Base-by-base conservation (phyloP, 2,329 filamentous ascomycete genomes). In the Cordyceps javanica region DNA sequence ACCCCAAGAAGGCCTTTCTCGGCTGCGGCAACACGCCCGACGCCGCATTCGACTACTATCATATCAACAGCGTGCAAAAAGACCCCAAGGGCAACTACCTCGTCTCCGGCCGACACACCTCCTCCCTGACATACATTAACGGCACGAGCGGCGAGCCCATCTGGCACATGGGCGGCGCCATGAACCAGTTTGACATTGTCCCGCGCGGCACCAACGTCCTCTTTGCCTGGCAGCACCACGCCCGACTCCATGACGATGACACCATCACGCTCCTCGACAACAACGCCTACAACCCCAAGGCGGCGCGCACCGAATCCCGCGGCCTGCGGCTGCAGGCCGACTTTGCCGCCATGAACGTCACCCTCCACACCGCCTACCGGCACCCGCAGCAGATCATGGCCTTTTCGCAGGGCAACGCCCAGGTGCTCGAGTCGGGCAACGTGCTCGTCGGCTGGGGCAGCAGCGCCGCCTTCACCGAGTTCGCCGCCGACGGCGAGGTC, bases 381-480 rank as follows among this genome's bases (percentile, higher is more conserved):
- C 75, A 78, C 0, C 78, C 78, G 0, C 77, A 81, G 58, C 68
- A 70, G 7, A 69, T 82, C 9, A 67, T 77, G 2, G 75, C 77
- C 26, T 78, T 75, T 53, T 81, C 78, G 0, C 73, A 75, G 61
- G 72, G 73, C n/a, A 72, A 69, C 48, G 76, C 78, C 32, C 81
- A 85, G 60, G 63, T 80, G 11, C 72, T 84, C 0, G 16, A 25
- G 0, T 73, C 76, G 52, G 78, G 78, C 34, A 77, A 81, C 57
- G 74, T 75, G 9, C 67, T 83, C 48, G 75, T 84, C 46, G 80
- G 80, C 60, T 85, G 81, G 81, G 81, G 82, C 5, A 75, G 72
- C 0, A 73, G 74, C 38, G 76, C 75, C 0, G 75, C 73, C 8
- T 60, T 78, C 30, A 78, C 75, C 3, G 76, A 76, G 62, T 72